Conservation (phyloP, 2,329 filamentous ascomycete species). For the Paracoccidioides brasiliensis region DNA sequence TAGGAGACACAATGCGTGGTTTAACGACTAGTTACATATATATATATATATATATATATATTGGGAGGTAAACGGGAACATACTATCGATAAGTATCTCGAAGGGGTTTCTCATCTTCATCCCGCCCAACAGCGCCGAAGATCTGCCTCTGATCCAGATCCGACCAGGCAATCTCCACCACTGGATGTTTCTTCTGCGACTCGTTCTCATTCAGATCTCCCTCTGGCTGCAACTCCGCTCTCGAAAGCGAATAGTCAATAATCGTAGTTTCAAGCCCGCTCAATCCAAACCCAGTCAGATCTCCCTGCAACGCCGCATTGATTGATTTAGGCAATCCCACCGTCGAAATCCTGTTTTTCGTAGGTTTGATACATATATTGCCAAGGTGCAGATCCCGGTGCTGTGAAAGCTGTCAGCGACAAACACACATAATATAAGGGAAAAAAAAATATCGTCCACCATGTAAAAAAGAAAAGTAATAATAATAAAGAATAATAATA, state of each 20-base stretch:
- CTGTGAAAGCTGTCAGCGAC: slow-evolving; percentile 14
- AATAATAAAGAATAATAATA: neutral
- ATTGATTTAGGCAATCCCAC: slow-evolving; percentile 20
- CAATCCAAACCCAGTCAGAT: slow-evolving; percentile 35
- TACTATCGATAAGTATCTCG: slow-evolving; percentile 32
- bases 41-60: neutral
- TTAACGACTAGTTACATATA: too few relatives aligned
- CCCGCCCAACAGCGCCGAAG: slow-evolving; percentile 29
- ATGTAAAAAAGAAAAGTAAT: neutral
- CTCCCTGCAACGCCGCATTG: slow-evolving; percentile 18
- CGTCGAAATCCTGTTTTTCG: slow-evolving; percentile 20
- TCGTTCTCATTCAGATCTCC: slow-evolving; percentile 14
- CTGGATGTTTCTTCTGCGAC: neutral
- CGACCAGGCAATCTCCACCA: slow-evolving; percentile 23
- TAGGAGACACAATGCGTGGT: neutral
- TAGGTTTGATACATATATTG: slow-evolving; percentile 47
- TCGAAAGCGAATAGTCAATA: slow-evolving; percentile 55
- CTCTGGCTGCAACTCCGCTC: slow-evolving; percentile 36
- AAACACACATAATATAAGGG: neutral
- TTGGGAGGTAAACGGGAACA: slow-evolving; percentile 7
- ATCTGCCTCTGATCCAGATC: slow-evolving; percentile 32
- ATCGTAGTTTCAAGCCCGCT: slow-evolving; percentile 49
- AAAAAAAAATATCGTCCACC: neutral
- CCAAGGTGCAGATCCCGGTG: slow-evolving; percentile 54
- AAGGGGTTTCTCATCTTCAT: slow-evolving; percentile 29